Conservation (phyloP, 2,329 filamentous ascomycete genomes). For the Aspergillus sp. region DNA sequence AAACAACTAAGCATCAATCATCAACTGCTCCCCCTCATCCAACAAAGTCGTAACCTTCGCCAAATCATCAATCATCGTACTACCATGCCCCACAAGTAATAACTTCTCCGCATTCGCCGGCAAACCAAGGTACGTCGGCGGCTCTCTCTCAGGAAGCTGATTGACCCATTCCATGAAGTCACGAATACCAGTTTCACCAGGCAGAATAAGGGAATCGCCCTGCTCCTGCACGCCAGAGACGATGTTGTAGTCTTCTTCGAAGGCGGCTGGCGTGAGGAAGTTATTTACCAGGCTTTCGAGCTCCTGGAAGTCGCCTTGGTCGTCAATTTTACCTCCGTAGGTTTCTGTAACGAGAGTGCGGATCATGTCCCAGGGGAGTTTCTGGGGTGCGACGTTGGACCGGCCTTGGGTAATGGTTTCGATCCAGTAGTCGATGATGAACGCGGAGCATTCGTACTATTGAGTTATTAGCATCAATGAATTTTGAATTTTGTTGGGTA, state of each 20-base stretch:
- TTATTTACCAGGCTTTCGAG: slow-evolving; percentile 66
- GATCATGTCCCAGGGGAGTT: slow-evolving; percentile 95
- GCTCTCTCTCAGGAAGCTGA: slow-evolving; percentile 84
- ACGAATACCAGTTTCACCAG: slow-evolving; percentile 70
- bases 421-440: slow-evolving; percentile 93
- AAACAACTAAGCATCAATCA: slow-evolving; percentile 52
- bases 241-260: slow-evolving; percentile 85
- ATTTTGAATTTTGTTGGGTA: background rate
- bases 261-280: slow-evolving; percentile 79
- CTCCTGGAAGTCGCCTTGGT: slow-evolving; percentile 72
- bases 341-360: slow-evolving; percentile 85
- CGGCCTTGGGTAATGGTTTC: slow-evolving; percentile 74
- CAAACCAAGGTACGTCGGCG: slow-evolving; percentile 87
- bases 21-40: slow-evolving; percentile 88
- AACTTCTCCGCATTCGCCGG: slow-evolving; percentile 96
- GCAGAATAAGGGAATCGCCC: slow-evolving; percentile 62
- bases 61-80: slow-evolving; percentile 75
- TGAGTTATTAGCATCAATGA: slow-evolving; percentile 15
- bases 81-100: slow-evolving; percentile 78
- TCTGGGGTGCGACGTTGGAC: slow-evolving; percentile 86
- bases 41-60: slow-evolving; percentile 78
- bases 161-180: slow-evolving; percentile 93
- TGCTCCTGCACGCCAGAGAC: slow-evolving; percentile 58
- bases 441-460: slow-evolving; percentile 93
- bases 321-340: slow-evolving; percentile 95